Base-by-base conservation (phyloP, 75 land plant genomes). In the Selaginella tamariscina region DNA sequence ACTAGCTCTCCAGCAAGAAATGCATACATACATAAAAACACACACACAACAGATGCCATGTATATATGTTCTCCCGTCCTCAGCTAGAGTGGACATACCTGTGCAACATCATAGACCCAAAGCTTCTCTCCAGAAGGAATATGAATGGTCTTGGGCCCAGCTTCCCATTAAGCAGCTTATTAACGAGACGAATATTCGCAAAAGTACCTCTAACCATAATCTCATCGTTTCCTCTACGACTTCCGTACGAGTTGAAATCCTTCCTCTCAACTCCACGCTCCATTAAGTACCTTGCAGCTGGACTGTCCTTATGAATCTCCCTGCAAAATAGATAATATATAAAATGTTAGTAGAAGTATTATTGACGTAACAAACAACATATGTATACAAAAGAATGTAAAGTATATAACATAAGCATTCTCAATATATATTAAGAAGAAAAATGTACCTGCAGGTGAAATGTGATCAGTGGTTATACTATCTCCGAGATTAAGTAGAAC, bases 141-240 rank as follows among this genome's bases (percentile, higher is more conserved):
- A 67, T 91, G 92, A 33, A 91, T 67, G 24, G 96, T 91, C 71
- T 83, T 0, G 96, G 86, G 0, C 93, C 96, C 60, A 91, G 92
- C 80, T 91, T 88, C 30, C 96, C 96, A 5, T 83, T 75, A 82
- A 91, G 75, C 29, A 88, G 73, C 72, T 91, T 91, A 75, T 91
- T 91, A 5, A 91, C 93, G 65, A 91, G 32, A 23, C 96, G 92
- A 27, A 91, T 91, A 64, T 91, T 91, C 2, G 96, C 96, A 82
- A 91, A 91, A 32, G 93, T 91, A 32, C 96, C 96, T 66, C 96
- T 76, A 30, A 84, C 93, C 96, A 91, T 91, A 2, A 91, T 56
- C 72, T 91, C 96, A 82, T 91, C 96, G 80, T 91, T 91, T 27
- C 96, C 96, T 75, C 96, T 88, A 23, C 96, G 88, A 65, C 96